phyloP scores from a whole-genome alignment of 371 early-diverging fungal species.

The Rhizopus microsporus region DNA sequence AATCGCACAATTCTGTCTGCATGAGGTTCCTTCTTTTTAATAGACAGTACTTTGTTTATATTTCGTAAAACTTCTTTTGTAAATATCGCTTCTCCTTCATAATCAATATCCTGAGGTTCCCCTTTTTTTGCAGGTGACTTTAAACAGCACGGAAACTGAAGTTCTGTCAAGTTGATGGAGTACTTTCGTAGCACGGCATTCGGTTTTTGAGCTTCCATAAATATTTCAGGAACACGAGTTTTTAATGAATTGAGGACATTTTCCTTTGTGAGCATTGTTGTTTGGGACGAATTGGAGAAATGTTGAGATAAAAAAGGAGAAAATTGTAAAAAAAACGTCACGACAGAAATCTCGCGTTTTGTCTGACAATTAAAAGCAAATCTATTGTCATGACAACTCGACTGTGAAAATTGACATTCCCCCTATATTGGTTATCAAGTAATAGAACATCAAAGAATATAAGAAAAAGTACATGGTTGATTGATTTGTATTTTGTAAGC shows the following conservation, averaged over 20 bases:
- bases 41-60: conserved; percentile 70
- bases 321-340: not conserved
- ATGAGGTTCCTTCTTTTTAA: conserved; percentile 71
- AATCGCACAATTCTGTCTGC: conserved; percentile 79
- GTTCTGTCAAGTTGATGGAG: conserved; percentile 73
- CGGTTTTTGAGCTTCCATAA: conserved; percentile 77
- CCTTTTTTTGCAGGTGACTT: conserved; percentile 44
- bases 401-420: no score
- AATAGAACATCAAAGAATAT: no score
- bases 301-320: not conserved
- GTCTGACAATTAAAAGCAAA: no score
- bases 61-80: conserved; percentile 70
- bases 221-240: conserved; percentile 60
- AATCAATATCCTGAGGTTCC: conserved; percentile 41
- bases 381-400: no score
- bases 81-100: conserved; percentile 64
- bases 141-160: conserved; percentile 66
- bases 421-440: no score
- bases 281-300: not conserved
- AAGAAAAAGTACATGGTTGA: no score
- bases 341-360: no score
- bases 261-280: conserved; percentile 7
- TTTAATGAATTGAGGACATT: conserved; percentile 40
- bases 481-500: no score
- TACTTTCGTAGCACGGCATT: conserved; percentile 70